These are phyloP conservation scores for Ustilago trichophora DNA, from an alignment of 1,284 basidiomycete genomes.

Conservation along the genomic window DNA sequence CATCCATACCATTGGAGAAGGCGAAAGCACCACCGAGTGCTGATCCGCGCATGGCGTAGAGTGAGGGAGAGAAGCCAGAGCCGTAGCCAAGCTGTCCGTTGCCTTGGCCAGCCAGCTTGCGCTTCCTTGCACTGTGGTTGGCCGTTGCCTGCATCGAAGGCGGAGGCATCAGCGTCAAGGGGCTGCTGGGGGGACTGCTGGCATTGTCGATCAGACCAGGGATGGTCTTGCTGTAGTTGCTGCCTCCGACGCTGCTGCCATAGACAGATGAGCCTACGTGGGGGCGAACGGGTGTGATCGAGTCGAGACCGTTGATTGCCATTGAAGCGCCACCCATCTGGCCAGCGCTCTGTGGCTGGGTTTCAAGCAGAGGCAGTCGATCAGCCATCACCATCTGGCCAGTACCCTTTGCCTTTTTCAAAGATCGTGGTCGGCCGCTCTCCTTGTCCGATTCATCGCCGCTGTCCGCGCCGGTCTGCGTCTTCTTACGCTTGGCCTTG, in stretches of 20 bases:
- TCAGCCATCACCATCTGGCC: slow-evolving; percentile 7
- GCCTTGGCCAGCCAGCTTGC: slow-evolving; percentile 44
- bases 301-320: slow-evolving; percentile 34
- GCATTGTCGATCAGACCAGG: slow-evolving; percentile 57
- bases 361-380: slow-evolving; percentile 44
- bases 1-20: slow-evolving; percentile 37
- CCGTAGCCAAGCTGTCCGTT: slow-evolving; percentile 40
- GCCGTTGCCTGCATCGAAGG: slow-evolving; percentile 47
- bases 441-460: slow-evolving; percentile 34
- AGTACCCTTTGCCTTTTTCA: slow-evolving; percentile 26
- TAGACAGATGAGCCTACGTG: slow-evolving; percentile 28
- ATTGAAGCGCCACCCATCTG: slow-evolving; percentile 8
- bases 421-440: slow-evolving; percentile 8
- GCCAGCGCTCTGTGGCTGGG: slow-evolving; percentile 28
- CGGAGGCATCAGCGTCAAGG: slow-evolving; percentile 53
- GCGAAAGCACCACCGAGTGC: slow-evolving; percentile 39
- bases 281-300: slow-evolving; percentile 45
- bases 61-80: slow-evolving; percentile 35
- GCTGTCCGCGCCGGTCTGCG: slow-evolving; percentile 24
- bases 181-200: slow-evolving; percentile 58
- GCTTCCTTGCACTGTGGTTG: slow-evolving; percentile 51
- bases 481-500: slow-evolving; percentile 46
- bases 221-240: slow-evolving; percentile 41
- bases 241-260: slow-evolving; percentile 48
- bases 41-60: slow-evolving; percentile 36